Evolutionary conservation across 1,284 basidiomycete genomes (phyloP), one percentile per base, ranked within the genome.

Genomic region (Pseudozyma hubeiensis): DNA sequence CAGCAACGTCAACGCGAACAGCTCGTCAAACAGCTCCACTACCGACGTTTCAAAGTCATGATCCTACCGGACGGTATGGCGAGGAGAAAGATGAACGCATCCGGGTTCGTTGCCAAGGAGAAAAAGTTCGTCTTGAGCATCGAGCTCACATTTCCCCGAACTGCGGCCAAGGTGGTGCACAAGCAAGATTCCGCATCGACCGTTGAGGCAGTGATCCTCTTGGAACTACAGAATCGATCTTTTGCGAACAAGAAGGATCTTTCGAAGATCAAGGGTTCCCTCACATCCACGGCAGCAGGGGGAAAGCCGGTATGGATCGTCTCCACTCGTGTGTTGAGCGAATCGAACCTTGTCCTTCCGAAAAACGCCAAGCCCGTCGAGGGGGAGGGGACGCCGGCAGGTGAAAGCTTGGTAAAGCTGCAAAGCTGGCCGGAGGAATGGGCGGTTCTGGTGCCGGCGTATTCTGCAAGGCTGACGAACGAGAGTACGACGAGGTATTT

Each of bases 51-150:
- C 39, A 29, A 31, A 24, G 49, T 71, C 37, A 70, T 70, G 67
- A 11, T 70, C 1, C 55, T 75, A 0, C 72, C 72, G 0, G 67
- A 75, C 6, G 72, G 72, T 3, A 75, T 75, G 72, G 53, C 39
- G 3, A 37, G 59, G 10, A 44, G 72, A 1, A 61, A 49, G 19
- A 4, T 14, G 4, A 75, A 75, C 45, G 31, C 34, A 47, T 39
- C 54, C 0, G 3, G 6, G 4, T 71, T 63, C 43, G 54, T 55
- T 14, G 48, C 51, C 7, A 64, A 61, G 37, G 39, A 57, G 0
- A 58, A 57, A 16, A 41, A 33, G 30, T 53, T 75, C 4, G 29
- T 13, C 9, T n/a, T 64, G 7, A 62, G 19, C 7, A 51, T 65
- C 24, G 60, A 65, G 40, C 16, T 68, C 8, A 54, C 30, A 3